Percentiles rank a stretch among this genome's conserved stretches.
phyloP scores from a whole-genome alignment of 2,329 filamentous ascomycete genomes.

The Delphinella strobiligena region DNA sequence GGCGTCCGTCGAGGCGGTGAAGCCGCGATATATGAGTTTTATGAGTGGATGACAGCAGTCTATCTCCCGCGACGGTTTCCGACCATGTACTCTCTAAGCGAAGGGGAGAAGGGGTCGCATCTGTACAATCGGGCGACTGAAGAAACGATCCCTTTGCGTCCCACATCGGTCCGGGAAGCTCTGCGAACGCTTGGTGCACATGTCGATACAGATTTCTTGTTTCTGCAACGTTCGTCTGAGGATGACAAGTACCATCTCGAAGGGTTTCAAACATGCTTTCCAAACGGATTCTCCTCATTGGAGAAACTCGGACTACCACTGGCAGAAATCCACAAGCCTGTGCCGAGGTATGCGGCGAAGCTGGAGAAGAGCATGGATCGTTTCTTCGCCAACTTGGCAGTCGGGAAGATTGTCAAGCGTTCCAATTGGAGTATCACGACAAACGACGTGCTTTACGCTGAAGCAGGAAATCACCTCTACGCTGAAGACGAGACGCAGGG shows the following conservation, averaged over 20 bases:
- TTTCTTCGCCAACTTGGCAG: slow-evolving; percentile 43
- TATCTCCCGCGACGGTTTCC: slow-evolving; percentile 49
- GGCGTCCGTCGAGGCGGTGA: slow-evolving; percentile 25
- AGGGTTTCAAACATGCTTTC: slow-evolving; percentile 45
- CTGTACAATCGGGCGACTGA: slow-evolving; percentile 35
- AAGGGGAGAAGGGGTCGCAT: neutral
- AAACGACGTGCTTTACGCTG: slow-evolving; percentile 25
- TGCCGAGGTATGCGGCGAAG: slow-evolving; percentile 46
- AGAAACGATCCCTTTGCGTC: slow-evolving; percentile 24
- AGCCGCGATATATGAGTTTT: slow-evolving; percentile 43
- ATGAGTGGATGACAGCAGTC: slow-evolving; percentile 39
- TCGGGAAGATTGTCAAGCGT: slow-evolving; percentile 43
- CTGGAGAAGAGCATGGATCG: slow-evolving; percentile 49
- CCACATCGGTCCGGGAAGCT: slow-evolving; percentile 24
- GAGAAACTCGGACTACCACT: slow-evolving; percentile 42
- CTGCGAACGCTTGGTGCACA: slow-evolving; percentile 38
- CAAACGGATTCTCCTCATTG: slow-evolving; percentile 45
- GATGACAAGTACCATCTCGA: slow-evolving; percentile 40
- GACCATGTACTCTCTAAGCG: slow-evolving; percentile 29
- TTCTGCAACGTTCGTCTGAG: slow-evolving; percentile 38
- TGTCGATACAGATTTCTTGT: slow-evolving; percentile 48
- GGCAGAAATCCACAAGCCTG: slow-evolving; percentile 44
- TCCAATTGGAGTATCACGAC: slow-evolving; percentile 42
- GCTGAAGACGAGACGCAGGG: slow-evolving; percentile 20
- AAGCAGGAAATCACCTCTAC: slow-evolving; percentile 32